Evolutionary conservation across 192 early-diverging fungal genomes (phyloP).

Genomic region (Umbelopsis ramanniana): DNA sequence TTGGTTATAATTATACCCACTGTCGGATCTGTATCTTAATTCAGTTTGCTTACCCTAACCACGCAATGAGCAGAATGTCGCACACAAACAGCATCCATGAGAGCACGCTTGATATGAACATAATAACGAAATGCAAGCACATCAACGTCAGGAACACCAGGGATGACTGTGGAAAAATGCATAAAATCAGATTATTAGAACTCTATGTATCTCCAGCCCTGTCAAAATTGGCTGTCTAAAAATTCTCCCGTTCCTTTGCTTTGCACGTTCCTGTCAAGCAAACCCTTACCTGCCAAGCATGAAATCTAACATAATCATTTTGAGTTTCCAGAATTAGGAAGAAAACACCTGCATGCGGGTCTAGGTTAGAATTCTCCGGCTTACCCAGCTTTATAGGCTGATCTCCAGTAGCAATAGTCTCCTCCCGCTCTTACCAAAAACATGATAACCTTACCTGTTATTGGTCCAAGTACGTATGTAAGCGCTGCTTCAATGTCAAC

Average conservation of each 20-base stretch:
- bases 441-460: slow-evolving; percentile 45
- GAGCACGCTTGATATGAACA: slow-evolving; percentile 48
- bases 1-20: neutral
- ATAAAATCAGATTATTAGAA: neutral
- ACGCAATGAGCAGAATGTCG: slow-evolving; percentile 43
- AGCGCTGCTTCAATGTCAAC: slow-evolving; percentile 78
- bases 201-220: too few relatives aligned
- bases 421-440: neutral
- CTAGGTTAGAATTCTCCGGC: slow-evolving; percentile 22
- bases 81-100: slow-evolving; percentile 52
- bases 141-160: slow-evolving; percentile 37
- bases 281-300: slow-evolving; percentile 64
- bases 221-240: too few relatives aligned
- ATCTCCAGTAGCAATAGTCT: neutral
- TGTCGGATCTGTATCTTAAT: neutral
- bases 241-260: neutral
- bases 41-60: slow-evolving; percentile 46
- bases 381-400: slow-evolving; percentile 5
- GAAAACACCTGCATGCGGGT: slow-evolving; percentile 54
- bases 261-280: neutral
- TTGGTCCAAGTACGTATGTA: slow-evolving; percentile 64
- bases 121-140: slow-evolving; percentile 51
- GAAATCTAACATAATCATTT: slow-evolving; percentile 75
- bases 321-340: slow-evolving; percentile 76
- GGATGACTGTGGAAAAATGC: slow-evolving; percentile 41